phyloP scores from a whole-genome alignment of 1,139 yeast species.

The Saccharomycopsis phalli region DNA sequence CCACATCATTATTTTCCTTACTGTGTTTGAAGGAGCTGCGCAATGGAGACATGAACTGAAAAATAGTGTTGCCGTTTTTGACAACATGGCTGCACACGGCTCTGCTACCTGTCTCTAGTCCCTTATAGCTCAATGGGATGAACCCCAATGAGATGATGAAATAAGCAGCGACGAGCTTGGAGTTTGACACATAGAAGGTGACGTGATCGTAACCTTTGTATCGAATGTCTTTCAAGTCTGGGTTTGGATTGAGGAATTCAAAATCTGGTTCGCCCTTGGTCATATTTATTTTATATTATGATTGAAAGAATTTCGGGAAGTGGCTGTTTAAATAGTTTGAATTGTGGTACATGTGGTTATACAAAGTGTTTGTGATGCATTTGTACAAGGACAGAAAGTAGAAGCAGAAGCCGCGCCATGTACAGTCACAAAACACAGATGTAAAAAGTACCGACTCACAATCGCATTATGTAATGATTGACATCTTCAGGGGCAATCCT shows the following conservation, averaged over 20 bases:
- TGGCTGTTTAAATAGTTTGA: too few relatives aligned
- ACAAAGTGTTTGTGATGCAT: too few relatives aligned
- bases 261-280: too few relatives aligned
- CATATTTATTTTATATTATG: too few relatives aligned
- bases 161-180: slow-evolving; percentile 51
- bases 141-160: slow-evolving; percentile 57
- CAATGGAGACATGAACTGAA: slow-evolving; percentile 43
- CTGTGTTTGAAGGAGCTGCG: slow-evolving; percentile 20
- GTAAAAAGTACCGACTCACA: too few relatives aligned
- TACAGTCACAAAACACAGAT: too few relatives aligned
- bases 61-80: slow-evolving; percentile 43
- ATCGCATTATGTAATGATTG: too few relatives aligned
- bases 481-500: too few relatives aligned
- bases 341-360: too few relatives aligned
- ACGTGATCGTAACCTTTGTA: slow-evolving; percentile 41
- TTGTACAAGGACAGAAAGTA: too few relatives aligned
- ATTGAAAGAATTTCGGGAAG: too few relatives aligned
- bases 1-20: slow-evolving; percentile 18
- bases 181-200: slow-evolving; percentile 57
- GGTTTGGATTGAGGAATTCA: slow-evolving; percentile 14
- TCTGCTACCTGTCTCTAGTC: slow-evolving; percentile 60
- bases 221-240: slow-evolving; percentile 4
- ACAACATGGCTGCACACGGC: slow-evolving; percentile 53
- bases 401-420: too few relatives aligned
- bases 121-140: slow-evolving; percentile 49